Percentiles rank a stretch among this genome's conserved stretches.
Conservation (phyloP, 1,284 basidiomycete genomes). For the Ceratobasidium sp. region DNA sequence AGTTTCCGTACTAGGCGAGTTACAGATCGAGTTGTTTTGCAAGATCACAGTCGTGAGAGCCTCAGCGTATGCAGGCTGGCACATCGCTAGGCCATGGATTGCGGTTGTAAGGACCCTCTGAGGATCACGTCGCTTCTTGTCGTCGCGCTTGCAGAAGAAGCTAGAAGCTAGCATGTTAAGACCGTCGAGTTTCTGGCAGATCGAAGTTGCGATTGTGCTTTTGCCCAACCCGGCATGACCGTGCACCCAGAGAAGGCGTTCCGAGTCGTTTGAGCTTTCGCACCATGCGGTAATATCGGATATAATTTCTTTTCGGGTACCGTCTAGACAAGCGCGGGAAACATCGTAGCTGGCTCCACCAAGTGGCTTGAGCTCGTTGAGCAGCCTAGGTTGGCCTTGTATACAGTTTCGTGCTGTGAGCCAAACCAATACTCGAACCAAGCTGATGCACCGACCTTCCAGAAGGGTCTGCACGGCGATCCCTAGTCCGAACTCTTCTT, state of each 20-base stretch:
- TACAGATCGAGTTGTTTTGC: not conserved
- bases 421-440: not conserved
- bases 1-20: not conserved
- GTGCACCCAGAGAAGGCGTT: conserved; percentile 2
- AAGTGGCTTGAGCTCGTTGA: not conserved
- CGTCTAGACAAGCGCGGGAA: not conserved
- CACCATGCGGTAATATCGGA: not conserved
- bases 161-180: not conserved
- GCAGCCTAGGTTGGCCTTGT: not conserved
- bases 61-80: not conserved
- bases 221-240: conserved; percentile 11
- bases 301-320: not conserved
- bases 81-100: not conserved
- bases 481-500: not conserved
- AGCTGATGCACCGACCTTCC: not conserved
- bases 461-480: not conserved
- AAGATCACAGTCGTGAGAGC: not conserved
- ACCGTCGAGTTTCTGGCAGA: not conserved
- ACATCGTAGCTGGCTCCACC: not conserved
- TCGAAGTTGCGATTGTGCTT: not conserved
- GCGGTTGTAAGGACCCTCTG: not conserved
- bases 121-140: not conserved
- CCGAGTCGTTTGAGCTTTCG: not conserved
- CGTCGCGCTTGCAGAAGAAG: conserved; percentile 19
- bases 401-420: not conserved